Percentiles rank a stretch among this genome's conserved stretches.
Evolutionary conservation across 179 eudicot genomes (phyloP).

Genomic region (Carnegiea gigantea): DNA sequence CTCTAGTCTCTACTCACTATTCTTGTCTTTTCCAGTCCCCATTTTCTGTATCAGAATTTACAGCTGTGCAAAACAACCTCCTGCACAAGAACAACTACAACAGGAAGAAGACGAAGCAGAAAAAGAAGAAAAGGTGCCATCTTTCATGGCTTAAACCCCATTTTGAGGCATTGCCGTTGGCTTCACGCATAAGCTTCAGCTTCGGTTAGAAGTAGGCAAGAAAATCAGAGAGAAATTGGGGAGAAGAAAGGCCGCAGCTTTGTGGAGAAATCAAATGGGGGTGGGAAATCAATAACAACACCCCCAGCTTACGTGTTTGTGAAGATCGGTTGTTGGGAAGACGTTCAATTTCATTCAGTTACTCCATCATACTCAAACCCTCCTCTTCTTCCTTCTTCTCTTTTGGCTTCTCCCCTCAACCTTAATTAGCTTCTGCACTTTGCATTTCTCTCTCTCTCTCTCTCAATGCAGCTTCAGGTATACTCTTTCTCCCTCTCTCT

Average conservation of each 20-base stretch:
- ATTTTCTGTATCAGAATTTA: background rate
- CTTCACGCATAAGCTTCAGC: conserved; percentile 37
- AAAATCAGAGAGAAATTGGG: background rate
- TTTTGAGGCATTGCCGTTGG: conserved; percentile 21
- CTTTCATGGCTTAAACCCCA: background rate
- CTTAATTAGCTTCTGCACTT: background rate
- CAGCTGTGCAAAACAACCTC: background rate
- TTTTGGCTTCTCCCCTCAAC: background rate
- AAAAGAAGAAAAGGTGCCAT: background rate
- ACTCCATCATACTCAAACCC: background rate
- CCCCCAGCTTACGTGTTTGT: conserved; percentile 13
- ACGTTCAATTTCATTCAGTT: background rate
- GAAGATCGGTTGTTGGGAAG: conserved; percentile 40
- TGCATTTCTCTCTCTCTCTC: background rate
- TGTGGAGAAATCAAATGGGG: background rate
- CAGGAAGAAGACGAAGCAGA: background rate
- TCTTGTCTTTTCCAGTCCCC: background rate
- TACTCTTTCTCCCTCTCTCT: conserved; percentile 13
- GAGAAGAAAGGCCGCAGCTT: conserved; percentile 13
- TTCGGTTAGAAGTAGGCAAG: conserved; percentile 2
- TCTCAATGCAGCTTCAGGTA: conserved; percentile 29
- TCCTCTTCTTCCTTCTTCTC: background rate
- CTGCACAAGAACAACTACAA: too few relatives aligned
- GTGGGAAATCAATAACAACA: background rate
- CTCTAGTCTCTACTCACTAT: background rate